phyloP scores from a whole-genome alignment of 2,329 filamentous ascomycete species.

The Penicillium sp. region DNA sequence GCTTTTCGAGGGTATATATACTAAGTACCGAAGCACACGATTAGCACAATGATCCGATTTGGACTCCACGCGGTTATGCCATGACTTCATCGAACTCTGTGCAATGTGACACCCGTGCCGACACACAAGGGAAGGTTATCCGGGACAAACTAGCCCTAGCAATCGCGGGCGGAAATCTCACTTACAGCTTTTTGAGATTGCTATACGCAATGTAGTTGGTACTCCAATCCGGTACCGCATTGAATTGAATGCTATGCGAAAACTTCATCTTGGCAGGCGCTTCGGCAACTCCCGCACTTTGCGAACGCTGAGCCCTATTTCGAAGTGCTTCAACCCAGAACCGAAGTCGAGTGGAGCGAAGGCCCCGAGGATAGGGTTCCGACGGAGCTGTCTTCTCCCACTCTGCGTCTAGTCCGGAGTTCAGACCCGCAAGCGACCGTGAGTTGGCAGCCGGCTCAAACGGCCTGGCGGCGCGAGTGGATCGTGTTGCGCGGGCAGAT shows the following conservation, averaged over 20 bases:
- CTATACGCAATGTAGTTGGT: conserved; percentile 97
- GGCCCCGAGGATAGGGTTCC: conserved; percentile 6
- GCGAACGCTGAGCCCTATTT: conserved; percentile 16
- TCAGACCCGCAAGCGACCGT: conserved; percentile 10
- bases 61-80: conserved; percentile 7
- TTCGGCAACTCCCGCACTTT: conserved; percentile 30
- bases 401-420: conserved; percentile 3
- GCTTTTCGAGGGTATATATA: conserved; percentile 92
- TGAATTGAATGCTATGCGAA: conserved; percentile 98
- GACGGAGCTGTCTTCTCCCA: conserved; percentile 12
- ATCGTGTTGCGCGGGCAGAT: conserved; percentile 6
- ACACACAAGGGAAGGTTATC: too few species aligned
- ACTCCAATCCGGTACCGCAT: conserved; percentile 99
- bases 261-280: conserved; percentile 94
- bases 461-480: conserved; percentile 1
- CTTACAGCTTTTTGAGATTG: conserved; percentile 95
- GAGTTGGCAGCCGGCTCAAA: conserved; percentile 12
- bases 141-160: too few species aligned
- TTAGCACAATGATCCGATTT: conserved; percentile 8
- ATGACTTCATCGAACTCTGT: conserved; percentile 12
- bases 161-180: too few species aligned
- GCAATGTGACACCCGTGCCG: conserved; percentile 19
- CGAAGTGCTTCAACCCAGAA: conserved; percentile 35
- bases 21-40: conserved; percentile 42
- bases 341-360: conserved; percentile 20